A percentile compares a stretch with the other conserved stretches of the same genome.
These are phyloP conservation scores for Patellaria atrata DNA, from an alignment of 495 filamentous ascomycete genomes.

Conservation along the genomic window DNA sequence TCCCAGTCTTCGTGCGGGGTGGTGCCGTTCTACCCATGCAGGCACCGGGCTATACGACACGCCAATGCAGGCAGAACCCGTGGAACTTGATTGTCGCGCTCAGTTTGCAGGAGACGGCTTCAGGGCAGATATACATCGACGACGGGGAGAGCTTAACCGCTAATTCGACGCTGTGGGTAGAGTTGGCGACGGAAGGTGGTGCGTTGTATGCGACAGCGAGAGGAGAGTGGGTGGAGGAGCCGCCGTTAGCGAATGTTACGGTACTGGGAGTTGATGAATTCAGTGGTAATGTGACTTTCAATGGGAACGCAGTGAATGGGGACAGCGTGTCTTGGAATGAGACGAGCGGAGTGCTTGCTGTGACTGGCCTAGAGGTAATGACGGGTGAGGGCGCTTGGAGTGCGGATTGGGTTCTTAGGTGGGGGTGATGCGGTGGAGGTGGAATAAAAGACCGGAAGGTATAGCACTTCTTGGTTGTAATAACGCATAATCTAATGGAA, in stretches of 20 bases:
- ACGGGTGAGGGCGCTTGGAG: slow-evolving; percentile 42
- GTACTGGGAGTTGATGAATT: slow-evolving; percentile 43
- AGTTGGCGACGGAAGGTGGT: slow-evolving; percentile 37
- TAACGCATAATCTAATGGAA: too few relatives aligned
- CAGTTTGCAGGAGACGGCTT: slow-evolving; percentile 39
- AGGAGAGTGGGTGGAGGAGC: slow-evolving; percentile 45
- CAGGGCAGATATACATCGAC: slow-evolving; percentile 62
- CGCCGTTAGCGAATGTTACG: slow-evolving; percentile 50
- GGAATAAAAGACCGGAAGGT: too few relatives aligned
- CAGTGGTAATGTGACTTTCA: slow-evolving; percentile 36
- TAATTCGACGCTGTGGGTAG: slow-evolving; percentile 28
- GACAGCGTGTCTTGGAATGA: slow-evolving; percentile 36
- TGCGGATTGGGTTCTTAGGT: slow-evolving; percentile 42
- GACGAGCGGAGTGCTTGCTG: slow-evolving; percentile 32
- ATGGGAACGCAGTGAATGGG: slow-evolving; percentile 30
- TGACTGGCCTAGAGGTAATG: slow-evolving; percentile 36
- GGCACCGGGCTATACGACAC: slow-evolving; percentile 54
- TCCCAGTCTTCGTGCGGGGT: slow-evolving; percentile 62
- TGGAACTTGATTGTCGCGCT: slow-evolving; percentile 59
- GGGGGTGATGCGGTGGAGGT: too few relatives aligned
- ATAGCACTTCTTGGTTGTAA: too few relatives aligned
- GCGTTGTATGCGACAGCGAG: slow-evolving; percentile 32
- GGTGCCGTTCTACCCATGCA: slow-evolving; percentile 57
- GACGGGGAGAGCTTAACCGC: slow-evolving; percentile 63
- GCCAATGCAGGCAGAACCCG: slow-evolving; percentile 46